A percentile compares a stretch with the other conserved stretches of the same genome.
These are phyloP conservation scores for Stevia rebaudiana DNA, from an alignment of 140 eudicot species.

Conservation along the genomic window DNA sequence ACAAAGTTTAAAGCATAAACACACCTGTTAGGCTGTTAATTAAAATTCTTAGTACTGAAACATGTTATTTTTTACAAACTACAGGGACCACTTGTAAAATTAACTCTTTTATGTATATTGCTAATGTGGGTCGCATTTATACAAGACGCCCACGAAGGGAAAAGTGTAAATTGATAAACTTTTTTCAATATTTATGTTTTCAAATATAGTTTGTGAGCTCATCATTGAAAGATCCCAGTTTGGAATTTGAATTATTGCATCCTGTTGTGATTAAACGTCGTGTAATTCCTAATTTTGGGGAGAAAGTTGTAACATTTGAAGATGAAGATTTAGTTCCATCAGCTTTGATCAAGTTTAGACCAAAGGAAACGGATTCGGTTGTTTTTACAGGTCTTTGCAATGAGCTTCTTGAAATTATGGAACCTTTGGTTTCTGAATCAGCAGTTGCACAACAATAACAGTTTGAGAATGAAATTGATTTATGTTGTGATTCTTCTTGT, in stretches of 20 bases:
- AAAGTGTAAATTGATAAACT: not conserved
- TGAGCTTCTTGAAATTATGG: constrained; percentile 71
- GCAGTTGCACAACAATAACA: constrained; percentile 37
- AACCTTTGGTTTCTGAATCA: constrained; percentile 49
- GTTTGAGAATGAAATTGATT: not conserved
- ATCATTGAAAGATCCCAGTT: constrained; percentile 61
- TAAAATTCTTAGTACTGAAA: too few relatives aligned
- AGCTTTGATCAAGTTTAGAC: constrained; percentile 76
- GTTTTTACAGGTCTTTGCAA: constrained; percentile 86
- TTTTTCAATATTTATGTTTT: not conserved
- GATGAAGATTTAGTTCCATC: constrained; percentile 87
- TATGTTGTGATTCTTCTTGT: not conserved
- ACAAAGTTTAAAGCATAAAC: too few relatives aligned
- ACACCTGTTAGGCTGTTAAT: too few relatives aligned
- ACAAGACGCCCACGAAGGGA: not conserved
- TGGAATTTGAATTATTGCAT: constrained; percentile 70
- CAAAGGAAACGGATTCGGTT: constrained; percentile 63
- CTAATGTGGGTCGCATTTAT: not conserved
- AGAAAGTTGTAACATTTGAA: constrained; percentile 53
- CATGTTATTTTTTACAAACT: too few relatives aligned
- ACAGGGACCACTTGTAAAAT: too few relatives aligned
- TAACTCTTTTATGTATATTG: constrained; percentile 2
- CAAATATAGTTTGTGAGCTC: constrained; percentile 60
- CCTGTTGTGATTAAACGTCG: constrained; percentile 51
- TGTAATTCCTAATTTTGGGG: constrained; percentile 65